Conservation (phyloP, 495 filamentous ascomycete species). For the Glonium stellatum region DNA sequence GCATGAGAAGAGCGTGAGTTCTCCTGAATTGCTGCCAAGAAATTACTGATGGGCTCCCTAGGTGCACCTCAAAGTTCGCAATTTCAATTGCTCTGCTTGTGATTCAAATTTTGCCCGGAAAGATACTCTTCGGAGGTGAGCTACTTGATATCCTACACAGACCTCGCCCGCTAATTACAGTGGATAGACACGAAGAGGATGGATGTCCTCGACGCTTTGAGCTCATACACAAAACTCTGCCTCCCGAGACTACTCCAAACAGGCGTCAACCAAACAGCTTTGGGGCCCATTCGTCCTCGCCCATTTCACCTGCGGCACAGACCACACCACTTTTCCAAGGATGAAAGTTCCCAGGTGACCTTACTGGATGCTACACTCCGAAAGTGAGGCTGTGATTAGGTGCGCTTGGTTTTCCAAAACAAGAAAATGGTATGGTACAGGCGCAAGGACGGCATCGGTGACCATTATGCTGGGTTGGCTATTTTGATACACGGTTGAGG, state of each 20-base stretch:
- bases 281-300: conserved; percentile 6
- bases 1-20: conserved; percentile 69
- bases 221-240: conserved; percentile 23
- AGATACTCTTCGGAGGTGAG: conserved; percentile 74
- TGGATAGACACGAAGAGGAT: conserved; percentile 65
- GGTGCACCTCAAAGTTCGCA: conserved; percentile 68
- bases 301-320: conserved; percentile 3
- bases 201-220: conserved; percentile 71
- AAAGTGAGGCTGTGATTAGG: background rate
- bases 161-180: conserved; percentile 14
- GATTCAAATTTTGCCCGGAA: conserved; percentile 69
- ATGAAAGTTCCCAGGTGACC: conserved; percentile 15
- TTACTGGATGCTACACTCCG: conserved; percentile 4
- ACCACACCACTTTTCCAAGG: conserved; percentile 17
- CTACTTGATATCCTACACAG: background rate
- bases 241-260: conserved; percentile 10
- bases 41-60: conserved; percentile 22
- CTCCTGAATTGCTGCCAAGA: background rate
- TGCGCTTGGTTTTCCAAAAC: background rate
- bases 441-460: background rate
- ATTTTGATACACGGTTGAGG: background rate
- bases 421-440: background rate
- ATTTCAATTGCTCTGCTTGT: conserved; percentile 65
- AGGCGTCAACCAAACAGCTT: background rate
- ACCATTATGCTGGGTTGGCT: background rate